These are phyloP conservation scores for Cladosporium austrohemisphaericum DNA, from an alignment of 2,329 filamentous ascomycete genomes.

Conservation along the genomic window DNA sequence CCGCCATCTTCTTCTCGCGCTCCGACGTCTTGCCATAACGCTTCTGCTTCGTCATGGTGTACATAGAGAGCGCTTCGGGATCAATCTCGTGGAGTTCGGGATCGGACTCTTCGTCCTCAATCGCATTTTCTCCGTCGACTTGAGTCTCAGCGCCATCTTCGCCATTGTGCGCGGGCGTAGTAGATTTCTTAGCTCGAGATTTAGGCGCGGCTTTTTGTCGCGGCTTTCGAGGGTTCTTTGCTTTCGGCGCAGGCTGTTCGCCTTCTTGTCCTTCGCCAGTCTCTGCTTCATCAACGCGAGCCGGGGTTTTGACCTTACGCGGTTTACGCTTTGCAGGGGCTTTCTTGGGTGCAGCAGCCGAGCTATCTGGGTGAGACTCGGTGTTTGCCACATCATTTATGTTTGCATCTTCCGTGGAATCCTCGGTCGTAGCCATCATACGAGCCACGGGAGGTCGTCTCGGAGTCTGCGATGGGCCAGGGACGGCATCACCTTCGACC, in stretches of 20 bases:
- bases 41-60: conserved; percentile 63
- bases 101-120: conserved; percentile 26
- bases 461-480: conserved; percentile 8
- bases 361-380: background rate
- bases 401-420: background rate
- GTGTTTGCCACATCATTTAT: background rate
- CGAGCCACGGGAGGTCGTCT: conserved; percentile 13
- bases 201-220: conserved; percentile 4
- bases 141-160: conserved; percentile 1
- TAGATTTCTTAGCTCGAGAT: background rate
- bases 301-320: conserved; percentile 8
- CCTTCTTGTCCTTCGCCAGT: background rate
- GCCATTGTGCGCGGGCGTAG: background rate
- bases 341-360: background rate
- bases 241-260: background rate
- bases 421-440: conserved; percentile 7
- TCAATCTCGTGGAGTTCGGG: conserved; percentile 53
- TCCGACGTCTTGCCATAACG: conserved; percentile 65
- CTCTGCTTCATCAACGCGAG: conserved; percentile 5
- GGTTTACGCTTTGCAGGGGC: conserved; percentile 7
- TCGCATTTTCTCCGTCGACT: background rate
- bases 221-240: conserved; percentile 10
- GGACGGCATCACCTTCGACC: background rate
- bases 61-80: conserved; percentile 64
- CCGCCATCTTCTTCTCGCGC: conserved; percentile 67